Conservation (phyloP, 352 stramenopile genomes). For the Pythium phragmiticola region DNA sequence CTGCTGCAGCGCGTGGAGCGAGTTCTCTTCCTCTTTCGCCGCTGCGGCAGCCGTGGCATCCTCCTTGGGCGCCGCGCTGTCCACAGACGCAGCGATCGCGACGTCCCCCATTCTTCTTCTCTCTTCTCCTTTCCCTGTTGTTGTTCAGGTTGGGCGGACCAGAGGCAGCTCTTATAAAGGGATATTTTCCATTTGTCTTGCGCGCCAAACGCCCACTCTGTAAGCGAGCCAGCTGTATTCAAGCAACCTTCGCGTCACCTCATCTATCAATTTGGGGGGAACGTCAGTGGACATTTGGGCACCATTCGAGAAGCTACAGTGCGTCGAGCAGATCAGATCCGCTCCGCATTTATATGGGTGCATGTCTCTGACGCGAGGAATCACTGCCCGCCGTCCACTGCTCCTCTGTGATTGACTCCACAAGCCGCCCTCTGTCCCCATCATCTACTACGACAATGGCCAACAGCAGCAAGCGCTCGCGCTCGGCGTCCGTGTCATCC, state of each 20-base stretch:
- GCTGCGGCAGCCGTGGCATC: not conserved
- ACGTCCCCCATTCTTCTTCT: constrained; percentile 16
- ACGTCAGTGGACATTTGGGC: not conserved
- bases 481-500: constrained; percentile 45
- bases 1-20: constrained; percentile 57
- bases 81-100: constrained; percentile 9
- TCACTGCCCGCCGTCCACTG: not conserved
- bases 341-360: not conserved
- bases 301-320: constrained; percentile 15
- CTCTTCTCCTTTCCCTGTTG: not conserved
- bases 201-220: not conserved
- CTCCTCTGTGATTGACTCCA: not conserved
- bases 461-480: constrained; percentile 26
- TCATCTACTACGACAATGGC: constrained; percentile 5
- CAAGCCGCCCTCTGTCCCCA: not conserved
- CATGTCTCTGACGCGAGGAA: constrained; percentile 12
- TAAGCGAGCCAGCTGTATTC: constrained; percentile 2
- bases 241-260: constrained; percentile 27
- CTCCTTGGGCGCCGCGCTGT: constrained; percentile 10
- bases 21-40: constrained; percentile 46
- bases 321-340: not conserved
- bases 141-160: not conserved
- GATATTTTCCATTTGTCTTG: constrained; percentile 8
- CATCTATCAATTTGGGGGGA: not conserved
- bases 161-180: constrained; percentile 26